Conservation (phyloP, 805 yeast species). For the Wickerhamomyces chambardii region DNA sequence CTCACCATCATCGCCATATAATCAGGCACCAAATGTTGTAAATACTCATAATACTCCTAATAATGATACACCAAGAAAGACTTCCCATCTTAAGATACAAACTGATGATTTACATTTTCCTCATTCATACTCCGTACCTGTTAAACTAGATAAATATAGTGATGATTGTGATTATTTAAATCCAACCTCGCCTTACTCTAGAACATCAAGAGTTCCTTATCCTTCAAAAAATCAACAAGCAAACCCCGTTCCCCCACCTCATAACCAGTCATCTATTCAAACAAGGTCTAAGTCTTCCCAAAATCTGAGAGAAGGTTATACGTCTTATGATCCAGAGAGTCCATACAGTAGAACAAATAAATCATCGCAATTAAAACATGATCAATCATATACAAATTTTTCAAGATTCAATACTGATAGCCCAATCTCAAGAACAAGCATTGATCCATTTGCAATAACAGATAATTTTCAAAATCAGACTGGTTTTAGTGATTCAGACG, state of each 20-base stretch:
- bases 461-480: too few species aligned
- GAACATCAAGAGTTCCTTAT: background rate
- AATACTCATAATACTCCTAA: too few species aligned
- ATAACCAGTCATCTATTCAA: conserved; percentile 12
- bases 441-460: too few species aligned
- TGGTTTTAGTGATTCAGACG: too few species aligned
- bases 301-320: conserved; percentile 5
- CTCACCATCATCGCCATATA: too few species aligned
- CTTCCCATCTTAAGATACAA: background rate
- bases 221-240: background rate
- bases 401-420: conserved; percentile 2
- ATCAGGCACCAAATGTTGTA: too few species aligned
- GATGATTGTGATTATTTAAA: background rate
- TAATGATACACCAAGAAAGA: background rate
- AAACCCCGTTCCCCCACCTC: conserved; percentile 15
- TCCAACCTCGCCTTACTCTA: background rate
- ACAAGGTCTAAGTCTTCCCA: conserved; percentile 14
- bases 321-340: conserved; percentile 2
- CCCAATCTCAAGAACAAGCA: too few species aligned
- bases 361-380: conserved; percentile 5
- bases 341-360: conserved; percentile 6
- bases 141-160: conserved; percentile 3
- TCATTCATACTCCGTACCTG: conserved; percentile 16
- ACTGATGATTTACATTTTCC: conserved; percentile 5
- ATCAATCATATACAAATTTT: background rate